A percentile compares a stretch with the other conserved stretches of the same genome.
Conservation (phyloP, 2,329 filamentous ascomycete genomes). For the Allantophomopsis cytisporea region DNA sequence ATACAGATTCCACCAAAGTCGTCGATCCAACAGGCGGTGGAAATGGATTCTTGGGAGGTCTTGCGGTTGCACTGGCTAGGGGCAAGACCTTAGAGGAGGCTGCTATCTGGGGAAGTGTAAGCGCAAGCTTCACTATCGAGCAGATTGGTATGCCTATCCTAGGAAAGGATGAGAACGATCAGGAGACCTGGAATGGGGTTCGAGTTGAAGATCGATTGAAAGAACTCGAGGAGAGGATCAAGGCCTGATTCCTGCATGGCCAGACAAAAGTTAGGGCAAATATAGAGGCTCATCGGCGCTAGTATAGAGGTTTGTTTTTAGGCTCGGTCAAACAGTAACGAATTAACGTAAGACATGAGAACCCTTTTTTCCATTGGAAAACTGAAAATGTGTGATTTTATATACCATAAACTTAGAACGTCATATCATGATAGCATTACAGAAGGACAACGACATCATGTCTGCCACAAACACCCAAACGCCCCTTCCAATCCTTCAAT, state of each 20-base stretch:
- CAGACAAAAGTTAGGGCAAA: too few species aligned
- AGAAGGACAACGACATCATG: constrained; percentile 1
- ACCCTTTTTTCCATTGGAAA: too few species aligned
- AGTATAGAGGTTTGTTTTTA: not conserved
- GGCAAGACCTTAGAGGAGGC: constrained; percentile 53
- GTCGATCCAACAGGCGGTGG: constrained; percentile 92
- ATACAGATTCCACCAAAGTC: constrained; percentile 39
- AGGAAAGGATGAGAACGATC: constrained; percentile 24
- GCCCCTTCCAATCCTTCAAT: not conserved
- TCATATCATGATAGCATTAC: too few species aligned
- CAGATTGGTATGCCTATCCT: constrained; percentile 73
- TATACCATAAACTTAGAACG: too few species aligned
- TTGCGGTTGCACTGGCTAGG: constrained; percentile 43
- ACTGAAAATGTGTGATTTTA: too few species aligned
- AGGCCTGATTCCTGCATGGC: not conserved
- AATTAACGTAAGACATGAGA: too few species aligned
- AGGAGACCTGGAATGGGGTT: constrained; percentile 49
- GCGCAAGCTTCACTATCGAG: constrained; percentile 88
- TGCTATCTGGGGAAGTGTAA: constrained; percentile 64
- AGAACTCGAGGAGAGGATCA: constrained; percentile 25
- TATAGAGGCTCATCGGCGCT: not conserved
- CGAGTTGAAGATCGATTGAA: constrained; percentile 35
- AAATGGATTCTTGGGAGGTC: constrained; percentile 68
- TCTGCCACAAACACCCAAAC: not conserved
- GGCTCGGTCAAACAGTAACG: too few species aligned